Base-by-base conservation (phyloP, 208 protist genomes). In the Herpetomonas tarakana region DNA sequence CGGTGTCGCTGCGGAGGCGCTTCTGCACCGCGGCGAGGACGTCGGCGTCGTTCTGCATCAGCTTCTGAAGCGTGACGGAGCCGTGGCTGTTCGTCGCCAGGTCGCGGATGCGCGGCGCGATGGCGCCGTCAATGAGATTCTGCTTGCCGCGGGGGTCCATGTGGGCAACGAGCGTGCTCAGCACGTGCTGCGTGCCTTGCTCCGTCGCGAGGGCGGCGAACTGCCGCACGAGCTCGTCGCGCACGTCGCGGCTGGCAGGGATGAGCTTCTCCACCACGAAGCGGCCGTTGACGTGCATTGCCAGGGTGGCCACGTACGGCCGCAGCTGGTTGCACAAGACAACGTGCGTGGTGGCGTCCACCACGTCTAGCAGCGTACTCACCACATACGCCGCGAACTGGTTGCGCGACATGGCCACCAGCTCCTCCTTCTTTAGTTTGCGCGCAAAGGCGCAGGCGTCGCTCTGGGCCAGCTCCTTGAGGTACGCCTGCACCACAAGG, bases 231-330 rank as follows among this genome's bases (percentile, higher is more conserved):
- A 94, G 74, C 52, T 78, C 68, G 56, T 92, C 83, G 56, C 88
- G 79, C 18, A 94, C 77, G 52, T 94, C 88, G 63, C 85, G 81
- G 63, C 77, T 92, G 56, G 81, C 64, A 25, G 60, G 54, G 62
- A 92, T 69, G 28, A 88, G 71, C 54, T 88, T 88, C 68, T 94
- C 88, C 9, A 92, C 74, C 51, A 92, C 74, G 69, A 94, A 94
- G 47, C 88, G 88, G 47, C 88, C 88, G 71, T 94, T 92, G 29
- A 92, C 46, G 58, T 94, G 88, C 27, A 63, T 86, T 25, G 83
- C 72, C 26, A 94, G 66, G 22, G 56, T 41, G 26, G 83, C 38
- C 26, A 79, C 76, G 70, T 89, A 74, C 19, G 69, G 65, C 46
- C 77, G 77, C 31, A 94, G 68, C 19, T 76, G 62, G 65, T 84